Evolutionary conservation across 345 rosid species (phyloP).

Genomic region (Rubroshorea leprosula): DNA sequence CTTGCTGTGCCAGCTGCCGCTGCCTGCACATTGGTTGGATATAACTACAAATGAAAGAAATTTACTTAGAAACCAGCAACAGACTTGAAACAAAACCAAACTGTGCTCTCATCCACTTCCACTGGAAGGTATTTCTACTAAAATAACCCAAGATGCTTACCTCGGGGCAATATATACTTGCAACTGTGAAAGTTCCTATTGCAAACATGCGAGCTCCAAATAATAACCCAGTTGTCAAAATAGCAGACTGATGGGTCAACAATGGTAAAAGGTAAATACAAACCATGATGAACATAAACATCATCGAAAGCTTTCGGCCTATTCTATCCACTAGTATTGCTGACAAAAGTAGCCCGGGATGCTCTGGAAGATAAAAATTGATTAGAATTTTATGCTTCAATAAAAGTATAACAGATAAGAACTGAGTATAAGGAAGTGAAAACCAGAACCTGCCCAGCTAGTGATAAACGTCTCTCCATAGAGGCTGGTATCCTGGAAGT

Average conservation of each 20-base stretch:
- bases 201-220: conserved; percentile 59
- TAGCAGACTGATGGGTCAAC: conserved; percentile 27
- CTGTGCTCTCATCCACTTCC: too few species aligned
- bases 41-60: conserved; percentile 25
- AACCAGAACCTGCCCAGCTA: conserved; percentile 47
- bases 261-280: conserved; percentile 48
- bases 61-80: background rate
- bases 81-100: background rate
- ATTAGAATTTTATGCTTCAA: background rate
- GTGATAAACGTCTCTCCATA: conserved; percentile 41
- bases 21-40: conserved; percentile 53
- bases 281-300: conserved; percentile 34
- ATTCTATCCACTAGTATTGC: conserved; percentile 48
- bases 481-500: conserved; percentile 22
- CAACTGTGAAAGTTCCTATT: conserved; percentile 34
- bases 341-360: conserved; percentile 58
- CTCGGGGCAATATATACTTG: conserved; percentile 55
- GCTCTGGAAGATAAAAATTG: conserved; percentile 28
- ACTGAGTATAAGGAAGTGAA: background rate
- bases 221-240: conserved; percentile 40
- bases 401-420: background rate
- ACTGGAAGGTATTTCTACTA: too few species aligned
- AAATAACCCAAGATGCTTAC: conserved; percentile 18
- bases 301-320: conserved; percentile 57
- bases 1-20: conserved; percentile 56